Conservation (phyloP, 148 eudicot species). For the Rhododendron vialii region DNA sequence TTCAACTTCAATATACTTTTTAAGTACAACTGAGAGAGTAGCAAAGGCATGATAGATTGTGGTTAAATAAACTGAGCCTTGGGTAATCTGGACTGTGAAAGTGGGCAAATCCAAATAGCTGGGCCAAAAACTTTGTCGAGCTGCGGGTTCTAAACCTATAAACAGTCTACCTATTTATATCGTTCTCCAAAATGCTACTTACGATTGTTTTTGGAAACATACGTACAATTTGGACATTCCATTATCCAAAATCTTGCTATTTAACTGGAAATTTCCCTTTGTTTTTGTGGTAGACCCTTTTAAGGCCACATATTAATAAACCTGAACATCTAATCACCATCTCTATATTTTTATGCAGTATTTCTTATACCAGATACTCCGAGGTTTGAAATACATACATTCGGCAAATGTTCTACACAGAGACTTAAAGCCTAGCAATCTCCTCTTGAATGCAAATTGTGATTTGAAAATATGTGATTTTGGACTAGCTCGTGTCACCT, state of each 20-base stretch:
- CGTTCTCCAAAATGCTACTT: not conserved
- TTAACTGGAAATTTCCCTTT: not conserved
- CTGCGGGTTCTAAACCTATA: not conserved
- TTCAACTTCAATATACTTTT: not conserved
- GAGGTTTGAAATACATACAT: slow-evolving; percentile 95
- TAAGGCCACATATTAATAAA: not conserved
- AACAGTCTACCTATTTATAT: not conserved
- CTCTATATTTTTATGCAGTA: slow-evolving; percentile 53
- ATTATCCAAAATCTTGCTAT: not conserved
- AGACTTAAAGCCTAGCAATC: slow-evolving; percentile 97
- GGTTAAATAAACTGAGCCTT: not conserved
- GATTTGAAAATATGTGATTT: slow-evolving; percentile 96
- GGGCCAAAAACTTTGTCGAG: not conserved
- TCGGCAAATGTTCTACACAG: slow-evolving; percentile 97
- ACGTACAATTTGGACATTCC: not conserved
- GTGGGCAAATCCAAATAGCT: not conserved
- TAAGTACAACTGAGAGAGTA: not conserved
- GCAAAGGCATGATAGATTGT: not conserved
- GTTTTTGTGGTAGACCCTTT: not conserved
- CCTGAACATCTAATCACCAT: not conserved
- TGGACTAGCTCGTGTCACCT: slow-evolving; percentile 79
- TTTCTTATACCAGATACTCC: slow-evolving; percentile 95
- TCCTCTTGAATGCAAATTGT: slow-evolving; percentile 92
- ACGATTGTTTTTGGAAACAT: not conserved
- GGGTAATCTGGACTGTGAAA: not conserved